Conservation (phyloP, 148 eudicot species). For the Amaranthus cruentus region DNA sequence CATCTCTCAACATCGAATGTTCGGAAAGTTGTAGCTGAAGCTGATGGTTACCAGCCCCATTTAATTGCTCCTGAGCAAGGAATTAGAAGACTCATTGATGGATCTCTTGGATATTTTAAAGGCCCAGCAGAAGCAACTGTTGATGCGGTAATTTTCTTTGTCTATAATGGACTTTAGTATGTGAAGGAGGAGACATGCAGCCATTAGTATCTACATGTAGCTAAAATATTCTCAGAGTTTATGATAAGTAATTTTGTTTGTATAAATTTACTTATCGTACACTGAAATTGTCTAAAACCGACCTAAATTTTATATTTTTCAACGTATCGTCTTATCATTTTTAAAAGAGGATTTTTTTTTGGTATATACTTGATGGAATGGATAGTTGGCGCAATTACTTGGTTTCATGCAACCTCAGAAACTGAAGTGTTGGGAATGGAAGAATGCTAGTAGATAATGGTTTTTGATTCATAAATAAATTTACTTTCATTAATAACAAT, state of each 20-base stretch:
- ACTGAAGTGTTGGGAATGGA: too few relatives aligned
- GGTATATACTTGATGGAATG: too few relatives aligned
- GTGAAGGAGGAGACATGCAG: background rate
- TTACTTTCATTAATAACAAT: too few relatives aligned
- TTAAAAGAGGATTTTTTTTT: too few relatives aligned
- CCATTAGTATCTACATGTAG: background rate
- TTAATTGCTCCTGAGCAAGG: slow-evolving; percentile 99
- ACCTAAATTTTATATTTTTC: background rate
- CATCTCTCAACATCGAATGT: slow-evolving; percentile 92
- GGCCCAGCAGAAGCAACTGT: slow-evolving; percentile 99
- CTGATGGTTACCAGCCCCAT: slow-evolving; percentile 99
- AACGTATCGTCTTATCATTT: background rate
- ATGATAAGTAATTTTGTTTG: background rate
- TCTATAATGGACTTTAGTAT: background rate
- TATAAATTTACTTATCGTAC: background rate
- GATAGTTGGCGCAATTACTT: too few relatives aligned
- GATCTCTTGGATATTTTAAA: slow-evolving; percentile 94
- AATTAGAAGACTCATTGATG: slow-evolving; percentile 92
- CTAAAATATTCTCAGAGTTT: background rate
- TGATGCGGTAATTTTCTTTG: slow-evolving; percentile 68
- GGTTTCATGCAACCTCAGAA: too few relatives aligned
- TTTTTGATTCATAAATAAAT: too few relatives aligned
- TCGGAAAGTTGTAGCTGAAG: slow-evolving; percentile 89
- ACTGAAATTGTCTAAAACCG: background rate
- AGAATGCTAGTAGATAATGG: too few relatives aligned